Evolutionary conservation across 345 rosid species (phyloP), one percentile per base, ranked within the genome.

Genomic region (Gossypium sturtianum): DNA sequence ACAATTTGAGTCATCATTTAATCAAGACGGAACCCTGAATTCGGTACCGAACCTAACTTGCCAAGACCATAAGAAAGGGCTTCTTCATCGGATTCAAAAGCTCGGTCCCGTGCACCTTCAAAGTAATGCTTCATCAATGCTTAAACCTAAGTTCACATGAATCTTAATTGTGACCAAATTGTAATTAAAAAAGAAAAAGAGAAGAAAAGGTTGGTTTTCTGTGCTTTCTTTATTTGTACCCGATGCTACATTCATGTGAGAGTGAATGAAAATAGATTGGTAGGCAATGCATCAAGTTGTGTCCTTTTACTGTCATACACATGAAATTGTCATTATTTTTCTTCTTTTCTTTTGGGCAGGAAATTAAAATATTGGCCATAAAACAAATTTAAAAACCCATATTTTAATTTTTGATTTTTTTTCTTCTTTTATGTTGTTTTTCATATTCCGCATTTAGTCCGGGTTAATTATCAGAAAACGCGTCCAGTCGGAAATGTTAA

Each of bases 1-100:
- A 84, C 88, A 93, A 78, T 95, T 95, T 48, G 79, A 69, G 59
- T 38, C 83, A 41, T 91, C 98, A 0, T 84, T 88, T 45, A 87
- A 86, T n/a, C 79, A 59, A 29, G 88, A 93, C 43, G 99, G 99
- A 43, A 86, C 86, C 52, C 75, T 96, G 78, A 87, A 82, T 77
- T 83, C 89, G 69, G 85, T 60, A 16, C 79, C 74, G 8, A 82
- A 70, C 78, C 81, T 78, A 27, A 82, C 77, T 53, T 86, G 84
- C 82, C 89, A 82, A 72, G 96, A 96, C 83, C 93, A 89, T 49
- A 93, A 87, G 86, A 93, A 91, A 80, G 89, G 97, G 61, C 82
- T 87, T 70, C 88, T 75, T 27, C 92, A 89, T 75, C 89, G 95
- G 97, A 93, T 96, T 71, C 93, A 91, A 71, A 96, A 90, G 88